Conservation (phyloP, 306 rosid genomes). For the Medicago truncatula region MtrunA17r5.0-ANR NC_053046.1:7137501-7138000, state of each 20-base stretch:
- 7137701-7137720: too few species aligned
- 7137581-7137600: too few species aligned
- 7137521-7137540: too few species aligned
- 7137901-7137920: constrained; percentile 43
- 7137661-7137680: not conserved
- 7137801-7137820: not conserved
- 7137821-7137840: not conserved
- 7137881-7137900: constrained; percentile 32
- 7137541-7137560: too few species aligned
- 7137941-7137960: constrained; percentile 37
- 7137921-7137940: constrained; percentile 36
- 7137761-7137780: too few species aligned
- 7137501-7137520: too few species aligned
- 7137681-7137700: too few species aligned
- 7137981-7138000: constrained; percentile 15
- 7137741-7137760: too few species aligned
- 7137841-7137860: constrained; percentile 10
- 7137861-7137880: not conserved
- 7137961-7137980: not conserved
- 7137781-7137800: constrained; percentile 4
- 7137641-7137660: not conserved
- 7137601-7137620: too few species aligned
- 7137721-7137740: too few species aligned
- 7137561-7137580: too few species aligned
- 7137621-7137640: not conserved